Conservation (phyloP, 169 alveolate species). For the Plasmodium billcollinsi region DNA sequence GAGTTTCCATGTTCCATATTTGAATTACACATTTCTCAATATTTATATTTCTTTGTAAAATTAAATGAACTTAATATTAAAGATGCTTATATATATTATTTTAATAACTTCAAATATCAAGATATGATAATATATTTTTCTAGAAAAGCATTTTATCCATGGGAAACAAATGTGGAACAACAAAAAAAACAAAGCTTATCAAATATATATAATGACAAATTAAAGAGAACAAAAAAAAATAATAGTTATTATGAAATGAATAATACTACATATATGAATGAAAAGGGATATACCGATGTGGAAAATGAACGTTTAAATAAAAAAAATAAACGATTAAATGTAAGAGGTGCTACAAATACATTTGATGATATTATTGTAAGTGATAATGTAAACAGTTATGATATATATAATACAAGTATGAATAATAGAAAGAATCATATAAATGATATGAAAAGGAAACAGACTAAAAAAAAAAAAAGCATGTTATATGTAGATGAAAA, state of each 20-base stretch:
- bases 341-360: not conserved
- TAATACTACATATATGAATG: too few species aligned
- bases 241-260: too few species aligned
- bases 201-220: too few species aligned
- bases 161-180: conserved; percentile 10
- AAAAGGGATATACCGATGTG: too few species aligned
- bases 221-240: too few species aligned
- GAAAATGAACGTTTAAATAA: too few species aligned
- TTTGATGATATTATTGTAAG: not conserved
- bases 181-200: too few species aligned
- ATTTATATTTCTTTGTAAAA: conserved; percentile 49
- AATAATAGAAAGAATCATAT: too few species aligned
- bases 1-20: conserved; percentile 64
- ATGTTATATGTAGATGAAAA: not conserved
- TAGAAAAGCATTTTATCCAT: conserved; percentile 20
- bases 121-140: conserved; percentile 53
- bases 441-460: not conserved
- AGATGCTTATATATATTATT: conserved; percentile 60
- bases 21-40: conserved; percentile 42
- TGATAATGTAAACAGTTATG: not conserved
- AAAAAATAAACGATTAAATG: not conserved
- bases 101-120: conserved; percentile 37
- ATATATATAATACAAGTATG: too few species aligned
- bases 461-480: not conserved
- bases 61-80: conserved; percentile 47